Base-by-base conservation (phyloP, 352 stramenopile genomes). In the Saprolegnia parasitica region DNA sequence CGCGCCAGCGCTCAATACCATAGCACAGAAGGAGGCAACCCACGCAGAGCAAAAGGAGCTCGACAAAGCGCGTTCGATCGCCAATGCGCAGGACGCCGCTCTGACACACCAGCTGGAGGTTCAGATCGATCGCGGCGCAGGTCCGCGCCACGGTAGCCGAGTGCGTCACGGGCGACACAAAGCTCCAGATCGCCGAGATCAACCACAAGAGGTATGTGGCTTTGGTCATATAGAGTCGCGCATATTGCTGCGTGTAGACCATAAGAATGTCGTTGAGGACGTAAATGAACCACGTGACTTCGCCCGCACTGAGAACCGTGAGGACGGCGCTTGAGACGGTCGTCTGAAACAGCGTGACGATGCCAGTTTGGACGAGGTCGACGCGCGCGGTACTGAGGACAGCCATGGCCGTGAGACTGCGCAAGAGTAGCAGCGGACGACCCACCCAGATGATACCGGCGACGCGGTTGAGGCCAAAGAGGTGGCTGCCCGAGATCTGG, bases 401-500 rank as follows among this genome's bases (percentile, higher is more conserved):
- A 29, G 13, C 13, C 4, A 65, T 50, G 32, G 57, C 57, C 57
- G 37, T 35, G 20, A 65, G 9, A 0, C 37, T 39, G 18, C 57
- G 57, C 23, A 65, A 13, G 8, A 65, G 5, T 13, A 65, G 21
- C 13, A 65, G 26, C 35, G 57, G 57, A 11, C 57, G 57, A 26
- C 57, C 57, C 26, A 65, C 40, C 57, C 57, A 65, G 10, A 65
- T 32, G 8, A 65, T 52, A 26, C 57, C 40, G 5, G 57, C 57
- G 1, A 67, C 58, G n/a, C 58, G 58, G 40, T 49, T 70, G 21
- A 70, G 21, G 13, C n/a, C 29, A 16, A 70, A 20, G 6, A 70
- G 21, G 42, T 70, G 47, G 5, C 24, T n/a, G 5, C 39, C 63
- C 32, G 54, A 35, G 11, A 70, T 42, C 5, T 70, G 39, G 32